Conservation (phyloP, 2,329 filamentous ascomycete species). For the Diaporthe caulivora region DNA sequence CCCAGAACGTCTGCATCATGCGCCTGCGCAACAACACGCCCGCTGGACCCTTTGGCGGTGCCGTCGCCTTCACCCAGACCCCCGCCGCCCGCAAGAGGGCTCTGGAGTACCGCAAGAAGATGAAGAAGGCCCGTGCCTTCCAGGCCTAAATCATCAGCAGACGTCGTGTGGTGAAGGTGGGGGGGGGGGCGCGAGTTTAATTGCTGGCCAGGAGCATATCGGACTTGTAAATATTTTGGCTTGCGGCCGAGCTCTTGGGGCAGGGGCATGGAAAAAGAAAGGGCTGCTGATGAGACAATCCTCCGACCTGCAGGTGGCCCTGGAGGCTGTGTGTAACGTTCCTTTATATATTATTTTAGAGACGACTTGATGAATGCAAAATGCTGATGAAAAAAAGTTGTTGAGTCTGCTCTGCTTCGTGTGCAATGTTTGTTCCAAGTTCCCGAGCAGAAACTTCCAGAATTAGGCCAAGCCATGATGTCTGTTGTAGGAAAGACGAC, state of each 20-base stretch:
- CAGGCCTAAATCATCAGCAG: constrained; percentile 3
- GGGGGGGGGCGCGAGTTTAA: not conserved
- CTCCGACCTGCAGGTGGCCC: constrained; percentile 29
- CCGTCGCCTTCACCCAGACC: constrained; percentile 66
- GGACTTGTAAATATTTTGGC: constrained; percentile 23
- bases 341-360: constrained; percentile 29
- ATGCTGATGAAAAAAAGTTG: constrained; percentile 14
- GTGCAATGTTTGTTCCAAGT: not conserved
- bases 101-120: constrained; percentile 58
- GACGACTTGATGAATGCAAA: constrained; percentile 33
- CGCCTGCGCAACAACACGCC: constrained; percentile 65
- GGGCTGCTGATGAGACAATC: constrained; percentile 29
- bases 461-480: too few species aligned
- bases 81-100: constrained; percentile 63
- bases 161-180: not conserved
- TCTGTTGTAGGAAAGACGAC: too few species aligned
- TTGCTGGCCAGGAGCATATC: not conserved
- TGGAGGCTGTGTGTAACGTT: constrained; percentile 33
- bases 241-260: constrained; percentile 12
- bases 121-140: constrained; percentile 42
- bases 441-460: too few species aligned
- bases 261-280: constrained; percentile 2
- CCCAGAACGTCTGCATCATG: constrained; percentile 65
- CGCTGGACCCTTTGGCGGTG: constrained; percentile 68
- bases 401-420: not conserved